Evolutionary conservation across 2,329 filamentous ascomycete genomes (phyloP), one percentile per base, ranked within the genome.

Genomic region (Venturiaceae sp.): DNA sequence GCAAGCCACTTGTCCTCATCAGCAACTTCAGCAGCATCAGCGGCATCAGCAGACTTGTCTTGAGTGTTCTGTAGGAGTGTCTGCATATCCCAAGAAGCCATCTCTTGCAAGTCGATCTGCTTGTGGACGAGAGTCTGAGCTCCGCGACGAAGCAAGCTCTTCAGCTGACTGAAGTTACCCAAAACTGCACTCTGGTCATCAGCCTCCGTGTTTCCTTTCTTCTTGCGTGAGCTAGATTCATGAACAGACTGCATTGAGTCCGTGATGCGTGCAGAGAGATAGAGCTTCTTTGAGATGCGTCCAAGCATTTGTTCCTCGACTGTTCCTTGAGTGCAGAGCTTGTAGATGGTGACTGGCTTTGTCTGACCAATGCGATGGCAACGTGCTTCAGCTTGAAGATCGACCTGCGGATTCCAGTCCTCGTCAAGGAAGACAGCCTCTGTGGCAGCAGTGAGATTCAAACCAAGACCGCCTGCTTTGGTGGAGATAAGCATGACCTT

Each of bases 271-370:
- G 79, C 75, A 0, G 81, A 83, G 0, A 85, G 71, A 61, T 84
- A 84, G 0, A 84, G 70, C 68, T 85, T 85, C 72, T 85, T 85
- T 6, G 76, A 73, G n/a, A 83, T 78, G 1, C 80, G 71, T 0
- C 78, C 75, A 66, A 80, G 74, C 78, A 83, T 83, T 59, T 83
- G 81, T 61, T 81, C 78, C 61, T 83, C 80, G 0, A 83, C 78
- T 0, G 80, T 83, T 1, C 80, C 80, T 57, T 77, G 77, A 0
- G 80, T 79, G 60, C 79, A 80, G 0, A 83, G 68, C 62, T 81
- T 80, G 66, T 82, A 82, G 7, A 83, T 72, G 0, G 77, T 80
- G 0, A 82, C 80, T 14, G 76, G 74, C 57, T 77, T 72, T 0
- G 73, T 80, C 64, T 83, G 80, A 0, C 80, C 80, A 39, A 82